Evolutionary conservation across 192 early-diverging fungal genomes (phyloP).

Genomic region (Oehlia diaphana): DNA sequence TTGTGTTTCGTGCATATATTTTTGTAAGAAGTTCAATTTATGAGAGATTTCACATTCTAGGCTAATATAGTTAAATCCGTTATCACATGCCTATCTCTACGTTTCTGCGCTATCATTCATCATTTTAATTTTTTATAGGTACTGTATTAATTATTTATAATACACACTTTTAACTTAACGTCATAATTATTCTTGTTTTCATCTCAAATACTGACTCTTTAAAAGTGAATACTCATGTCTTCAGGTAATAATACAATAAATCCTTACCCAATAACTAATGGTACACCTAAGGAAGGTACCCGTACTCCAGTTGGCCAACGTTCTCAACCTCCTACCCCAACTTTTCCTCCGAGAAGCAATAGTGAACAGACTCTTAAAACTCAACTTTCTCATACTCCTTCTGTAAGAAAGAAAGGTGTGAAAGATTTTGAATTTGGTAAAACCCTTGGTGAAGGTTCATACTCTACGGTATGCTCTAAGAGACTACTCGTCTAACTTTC

Average conservation of each 20-base stretch:
- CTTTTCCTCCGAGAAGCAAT: background rate
- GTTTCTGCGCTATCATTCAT: background rate
- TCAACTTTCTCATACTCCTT: background rate
- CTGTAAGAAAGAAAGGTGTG: constrained; percentile 67
- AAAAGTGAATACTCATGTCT: background rate
- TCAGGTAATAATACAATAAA: constrained; percentile 7
- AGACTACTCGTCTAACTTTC: too few relatives aligned
- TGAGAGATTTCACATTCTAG: background rate
- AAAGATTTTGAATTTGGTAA: constrained; percentile 85
- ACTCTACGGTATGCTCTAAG: constrained; percentile 72
- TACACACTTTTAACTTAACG: background rate
- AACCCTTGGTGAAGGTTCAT: constrained; percentile 91
- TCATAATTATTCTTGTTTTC: background rate
- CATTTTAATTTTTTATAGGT: background rate
- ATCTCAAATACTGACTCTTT: background rate
- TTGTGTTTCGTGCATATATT: background rate
- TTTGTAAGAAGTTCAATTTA: background rate
- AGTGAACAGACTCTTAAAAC: background rate
- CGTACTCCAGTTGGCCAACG: background rate
- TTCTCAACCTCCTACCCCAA: background rate
- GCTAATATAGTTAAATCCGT: background rate
- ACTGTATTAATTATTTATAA: background rate
- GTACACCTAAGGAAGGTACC: background rate
- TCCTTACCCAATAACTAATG: background rate
- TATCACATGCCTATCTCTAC: constrained; percentile 7